A percentile compares a stretch with the other conserved stretches of the same genome.
These are phyloP conservation scores for Colletotrichum somersetense DNA, from an alignment of 2,329 filamentous ascomycete species.

Conservation along the genomic window DNA sequence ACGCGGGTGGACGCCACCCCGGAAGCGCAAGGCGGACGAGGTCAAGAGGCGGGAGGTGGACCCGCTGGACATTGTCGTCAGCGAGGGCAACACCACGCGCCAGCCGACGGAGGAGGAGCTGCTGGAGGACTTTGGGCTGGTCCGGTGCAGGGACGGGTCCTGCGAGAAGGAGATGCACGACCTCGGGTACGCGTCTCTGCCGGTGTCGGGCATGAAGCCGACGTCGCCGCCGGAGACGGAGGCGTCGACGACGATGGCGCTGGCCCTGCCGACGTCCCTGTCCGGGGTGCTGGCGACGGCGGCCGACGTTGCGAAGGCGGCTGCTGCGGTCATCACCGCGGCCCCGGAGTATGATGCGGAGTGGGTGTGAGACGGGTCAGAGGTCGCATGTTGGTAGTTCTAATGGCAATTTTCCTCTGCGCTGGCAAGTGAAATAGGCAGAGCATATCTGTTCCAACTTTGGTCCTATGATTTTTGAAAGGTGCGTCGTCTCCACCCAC, in stretches of 20 bases:
- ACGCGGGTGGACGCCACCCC: slow-evolving; percentile 4
- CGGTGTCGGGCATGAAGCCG: slow-evolving; percentile 9
- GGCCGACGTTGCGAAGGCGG: slow-evolving; percentile 9
- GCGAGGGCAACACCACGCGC: slow-evolving; percentile 9
- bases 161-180: slow-evolving; percentile 8
- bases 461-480: too few relatives aligned
- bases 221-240: slow-evolving; percentile 13
- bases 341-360: slow-evolving; percentile 3
- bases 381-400: slow-evolving; percentile 12
- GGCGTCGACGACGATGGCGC: slow-evolving; percentile 4
- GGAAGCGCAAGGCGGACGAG: slow-evolving; percentile 8
- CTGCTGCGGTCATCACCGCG: slow-evolving; percentile 9
- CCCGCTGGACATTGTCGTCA: slow-evolving; percentile 10
- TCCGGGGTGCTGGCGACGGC: slow-evolving; percentile 7
- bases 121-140: slow-evolving; percentile 11
- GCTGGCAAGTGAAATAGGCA: slow-evolving; percentile 1
- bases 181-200: slow-evolving; percentile 11
- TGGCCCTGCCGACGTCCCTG: slow-evolving; percentile 11
- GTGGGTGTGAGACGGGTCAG: slow-evolving; percentile 7
- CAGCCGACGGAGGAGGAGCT: slow-evolving; percentile 13
- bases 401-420: background rate
- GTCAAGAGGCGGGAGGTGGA: slow-evolving; percentile 11
- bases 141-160: slow-evolving; percentile 12
- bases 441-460: slow-evolving; percentile 1
- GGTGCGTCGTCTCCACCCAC: too few relatives aligned